phyloP scores from a whole-genome alignment of 768 basidiomycete species.

The Calocybe cyanea region DNA sequence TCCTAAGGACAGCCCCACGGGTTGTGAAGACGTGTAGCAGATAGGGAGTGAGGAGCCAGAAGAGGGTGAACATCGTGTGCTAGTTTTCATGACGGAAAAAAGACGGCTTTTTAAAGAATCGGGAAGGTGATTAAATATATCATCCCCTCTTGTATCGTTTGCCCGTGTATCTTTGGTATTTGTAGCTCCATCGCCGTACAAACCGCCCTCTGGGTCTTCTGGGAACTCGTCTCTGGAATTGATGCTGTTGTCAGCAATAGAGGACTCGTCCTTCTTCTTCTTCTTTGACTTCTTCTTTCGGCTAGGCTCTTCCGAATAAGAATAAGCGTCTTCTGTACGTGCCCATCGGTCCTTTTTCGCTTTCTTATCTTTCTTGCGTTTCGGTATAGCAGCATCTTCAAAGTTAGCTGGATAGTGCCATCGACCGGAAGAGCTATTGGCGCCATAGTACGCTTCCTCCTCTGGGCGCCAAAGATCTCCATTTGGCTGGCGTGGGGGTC shows the following conservation, averaged over 20 bases:
- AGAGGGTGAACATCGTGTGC: slow-evolving; percentile 15
- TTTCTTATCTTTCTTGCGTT: slow-evolving; percentile 62
- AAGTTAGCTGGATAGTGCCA: slow-evolving; percentile 91
- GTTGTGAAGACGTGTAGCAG: slow-evolving; percentile 17
- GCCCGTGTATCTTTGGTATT: slow-evolving; percentile 15
- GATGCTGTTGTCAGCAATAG: slow-evolving; percentile 32
- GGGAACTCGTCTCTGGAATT: slow-evolving; percentile 51
- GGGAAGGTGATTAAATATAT: slow-evolving; percentile 53
- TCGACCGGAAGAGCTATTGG: slow-evolving; percentile 46
- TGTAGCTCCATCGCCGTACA: slow-evolving; percentile 44
- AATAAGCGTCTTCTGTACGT: slow-evolving; percentile 81
- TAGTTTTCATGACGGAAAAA: background rate
- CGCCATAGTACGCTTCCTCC: slow-evolving; percentile 73
- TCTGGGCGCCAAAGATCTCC: slow-evolving; percentile 69
- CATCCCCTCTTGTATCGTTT: slow-evolving; percentile 33
- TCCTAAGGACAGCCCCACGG: slow-evolving; percentile 47
- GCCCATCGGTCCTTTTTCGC: slow-evolving; percentile 88
- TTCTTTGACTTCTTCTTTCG: slow-evolving; percentile 59
- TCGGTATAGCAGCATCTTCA: slow-evolving; percentile 50
- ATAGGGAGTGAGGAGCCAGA: slow-evolving; percentile 11
- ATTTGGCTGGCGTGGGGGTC: slow-evolving; percentile 34
- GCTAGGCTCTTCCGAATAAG: slow-evolving; percentile 41
- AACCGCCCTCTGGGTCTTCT: slow-evolving; percentile 70
- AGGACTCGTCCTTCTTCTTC: slow-evolving; percentile 58
- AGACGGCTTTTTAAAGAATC: background rate